These are phyloP conservation scores for Rutstroemia sp. DNA, from an alignment of 2,329 filamentous ascomycete species.

Conservation along the genomic window DNA sequence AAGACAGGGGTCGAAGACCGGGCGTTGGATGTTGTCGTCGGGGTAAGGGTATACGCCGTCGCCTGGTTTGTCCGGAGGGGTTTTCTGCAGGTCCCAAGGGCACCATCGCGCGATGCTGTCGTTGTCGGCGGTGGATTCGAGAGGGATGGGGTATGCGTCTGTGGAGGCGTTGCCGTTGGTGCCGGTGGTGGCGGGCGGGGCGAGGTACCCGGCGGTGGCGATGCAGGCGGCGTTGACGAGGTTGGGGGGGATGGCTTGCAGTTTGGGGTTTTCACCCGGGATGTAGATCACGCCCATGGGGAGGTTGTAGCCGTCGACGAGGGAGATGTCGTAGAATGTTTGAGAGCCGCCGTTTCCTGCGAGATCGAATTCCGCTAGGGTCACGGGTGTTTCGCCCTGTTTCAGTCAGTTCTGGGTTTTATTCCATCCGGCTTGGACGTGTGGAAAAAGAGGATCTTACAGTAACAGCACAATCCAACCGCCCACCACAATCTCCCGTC, in stretches of 20 bases:
- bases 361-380: constrained; percentile 74
- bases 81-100: constrained; percentile 68
- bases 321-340: constrained; percentile 77
- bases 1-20: constrained; percentile 69
- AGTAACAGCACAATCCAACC: constrained; percentile 60
- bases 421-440: no score
- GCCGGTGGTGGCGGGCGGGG: constrained; percentile 45
- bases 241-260: constrained; percentile 61
- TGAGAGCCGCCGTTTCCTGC: constrained; percentile 55
- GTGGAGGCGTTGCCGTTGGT: constrained; percentile 50
- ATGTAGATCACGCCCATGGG: constrained; percentile 58
- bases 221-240: constrained; percentile 72
- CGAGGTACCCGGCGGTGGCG: constrained; percentile 57
- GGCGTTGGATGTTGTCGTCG: constrained; percentile 63
- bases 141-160: constrained; percentile 57
- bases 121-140: constrained; percentile 53
- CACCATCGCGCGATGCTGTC: constrained; percentile 61
- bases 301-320: constrained; percentile 80
- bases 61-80: constrained; percentile 60
- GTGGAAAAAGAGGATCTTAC: constrained; percentile 38
- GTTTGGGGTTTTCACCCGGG: constrained; percentile 51
- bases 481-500: constrained; percentile 70
- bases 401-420: not conserved
- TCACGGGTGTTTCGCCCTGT: constrained; percentile 65
- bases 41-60: constrained; percentile 75